phyloP scores from a whole-genome alignment of 768 basidiomycete species.

The Dioszegia crocea region DNA sequence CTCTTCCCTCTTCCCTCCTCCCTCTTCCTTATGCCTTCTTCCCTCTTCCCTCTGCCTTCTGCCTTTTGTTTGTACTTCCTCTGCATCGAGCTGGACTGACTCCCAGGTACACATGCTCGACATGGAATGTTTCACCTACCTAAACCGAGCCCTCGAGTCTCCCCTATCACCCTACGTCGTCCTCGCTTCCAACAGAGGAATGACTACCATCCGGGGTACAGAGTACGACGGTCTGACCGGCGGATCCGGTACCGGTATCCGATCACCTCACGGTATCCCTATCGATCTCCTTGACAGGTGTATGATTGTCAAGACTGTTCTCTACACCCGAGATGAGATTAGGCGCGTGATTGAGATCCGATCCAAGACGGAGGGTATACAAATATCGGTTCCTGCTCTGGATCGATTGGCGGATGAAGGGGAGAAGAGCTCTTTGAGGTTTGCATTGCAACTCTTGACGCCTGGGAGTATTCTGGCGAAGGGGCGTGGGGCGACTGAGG shows the following conservation, averaged over 20 bases:
- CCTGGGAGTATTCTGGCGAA: slow-evolving; percentile 83
- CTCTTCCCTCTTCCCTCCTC: too few relatives aligned
- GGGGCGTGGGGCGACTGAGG: slow-evolving; percentile 71
- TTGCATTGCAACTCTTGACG: slow-evolving; percentile 82
- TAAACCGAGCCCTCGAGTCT: slow-evolving; percentile 91
- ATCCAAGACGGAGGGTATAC: slow-evolving; percentile 79
- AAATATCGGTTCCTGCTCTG: slow-evolving; percentile 68
- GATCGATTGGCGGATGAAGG: slow-evolving; percentile 78
- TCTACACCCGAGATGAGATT: slow-evolving; percentile 77
- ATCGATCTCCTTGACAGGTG: slow-evolving; percentile 89
- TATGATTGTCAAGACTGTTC: slow-evolving; percentile 89
- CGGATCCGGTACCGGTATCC: slow-evolving; percentile 60
- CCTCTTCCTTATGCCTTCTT: neutral
- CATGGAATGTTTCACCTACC: slow-evolving; percentile 98
- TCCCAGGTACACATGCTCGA: slow-evolving; percentile 96
- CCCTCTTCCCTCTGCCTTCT: neutral
- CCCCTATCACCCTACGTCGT: slow-evolving; percentile 97
- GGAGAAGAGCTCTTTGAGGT: slow-evolving; percentile 74
- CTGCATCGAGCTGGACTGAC: neutral
- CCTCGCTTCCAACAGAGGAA: slow-evolving; percentile 91
- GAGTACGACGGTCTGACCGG: slow-evolving; percentile 51
- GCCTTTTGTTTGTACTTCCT: neutral
- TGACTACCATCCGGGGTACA: slow-evolving; percentile 86
- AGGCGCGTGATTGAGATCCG: slow-evolving; percentile 79
- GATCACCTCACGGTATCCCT: slow-evolving; percentile 88